A percentile compares a stretch with the other conserved stretches of the same genome.
These are phyloP conservation scores for Elymus sibiricus DNA, from an alignment of 176 grass and related monocot genomes.

Conservation along the genomic window DNA sequence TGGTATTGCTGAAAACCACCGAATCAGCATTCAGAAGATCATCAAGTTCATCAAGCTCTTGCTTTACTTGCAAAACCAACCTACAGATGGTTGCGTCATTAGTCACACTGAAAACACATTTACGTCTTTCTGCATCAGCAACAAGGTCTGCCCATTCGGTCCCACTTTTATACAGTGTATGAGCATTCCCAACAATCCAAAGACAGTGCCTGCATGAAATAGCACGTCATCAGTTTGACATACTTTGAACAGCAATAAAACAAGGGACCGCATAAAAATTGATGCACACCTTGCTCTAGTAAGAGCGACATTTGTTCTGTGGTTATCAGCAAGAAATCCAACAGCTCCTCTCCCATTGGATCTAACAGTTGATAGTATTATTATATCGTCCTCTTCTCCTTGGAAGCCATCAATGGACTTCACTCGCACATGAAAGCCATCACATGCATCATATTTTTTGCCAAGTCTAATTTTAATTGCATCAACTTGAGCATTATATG, in stretches of 20 bases:
- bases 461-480: constrained; percentile 54
- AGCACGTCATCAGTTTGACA: not conserved
- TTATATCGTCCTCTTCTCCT: not conserved
- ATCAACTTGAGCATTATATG: constrained; percentile 61
- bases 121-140: constrained; percentile 40
- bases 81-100: constrained; percentile 37
- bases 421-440: constrained; percentile 36
- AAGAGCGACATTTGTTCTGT: constrained; percentile 74
- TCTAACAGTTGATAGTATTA: constrained; percentile 76
- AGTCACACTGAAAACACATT: constrained; percentile 44
- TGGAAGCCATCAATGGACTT: not conserved
- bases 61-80: constrained; percentile 54
- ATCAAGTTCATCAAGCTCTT: constrained; percentile 64
- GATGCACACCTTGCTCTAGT: constrained; percentile 74
- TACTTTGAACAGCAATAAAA: not conserved
- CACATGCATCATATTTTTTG: constrained; percentile 26
- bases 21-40: constrained; percentile 70
- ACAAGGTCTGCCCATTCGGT: constrained; percentile 59
- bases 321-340: constrained; percentile 62
- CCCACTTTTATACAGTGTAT: constrained; percentile 42
- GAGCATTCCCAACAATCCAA: constrained; percentile 71
- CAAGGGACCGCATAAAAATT: not conserved
- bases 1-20: constrained; percentile 47
- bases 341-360: constrained; percentile 45
- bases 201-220: constrained; percentile 66